Base-by-base conservation (phyloP, 257 asterid species). In the Solanum gracilifrons region DNA sequence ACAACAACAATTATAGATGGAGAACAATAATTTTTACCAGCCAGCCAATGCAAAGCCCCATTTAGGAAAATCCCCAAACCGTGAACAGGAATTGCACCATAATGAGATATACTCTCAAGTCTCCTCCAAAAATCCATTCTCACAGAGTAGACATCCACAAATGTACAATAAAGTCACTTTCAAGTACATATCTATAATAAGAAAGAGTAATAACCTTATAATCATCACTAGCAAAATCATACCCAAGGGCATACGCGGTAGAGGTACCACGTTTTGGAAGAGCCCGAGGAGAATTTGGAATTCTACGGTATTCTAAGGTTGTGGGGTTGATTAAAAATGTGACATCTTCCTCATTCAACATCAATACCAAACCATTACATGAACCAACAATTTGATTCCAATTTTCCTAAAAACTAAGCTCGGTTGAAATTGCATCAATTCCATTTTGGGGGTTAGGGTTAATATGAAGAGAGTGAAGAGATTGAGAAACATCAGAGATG, bases 121-220 rank as follows among this genome's bases (percentile, higher is more conserved):
- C 3, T 39, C 46, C 46, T 39, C 46, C 46, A 39, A 39, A 39
- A 39, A 39, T 13, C 13, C 46, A 39, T 39, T 39, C 46, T 39
- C 13, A 9, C 46, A 9, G 4, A 39, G 46, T 73, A 73, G 82
- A 35, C 48, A 20, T 73, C 48, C 21, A 35, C 48, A 73, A 20
- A 73, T 18, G 48, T 73, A 35, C 8, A 8, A 0, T 3, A 11
- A 73, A 73, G 29, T 66, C 20, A 25, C 18, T 9, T 25, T 66
- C 35, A 25, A 4, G 2, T 33, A 33, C 25, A 21, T 13, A 4
- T 18, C 10, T 3, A 87, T 80, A n/a, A 87, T 86, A 48, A 21
- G 92, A 92, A 58, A 93, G 92, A 13, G 68, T 48, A 4, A 93
- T 92, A 33, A 93, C 32, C 86, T 91, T 92, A 82, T 91, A 92